Base-by-base conservation (phyloP, 768 basidiomycete genomes). In the Suillus fuscotomentosus region DNA sequence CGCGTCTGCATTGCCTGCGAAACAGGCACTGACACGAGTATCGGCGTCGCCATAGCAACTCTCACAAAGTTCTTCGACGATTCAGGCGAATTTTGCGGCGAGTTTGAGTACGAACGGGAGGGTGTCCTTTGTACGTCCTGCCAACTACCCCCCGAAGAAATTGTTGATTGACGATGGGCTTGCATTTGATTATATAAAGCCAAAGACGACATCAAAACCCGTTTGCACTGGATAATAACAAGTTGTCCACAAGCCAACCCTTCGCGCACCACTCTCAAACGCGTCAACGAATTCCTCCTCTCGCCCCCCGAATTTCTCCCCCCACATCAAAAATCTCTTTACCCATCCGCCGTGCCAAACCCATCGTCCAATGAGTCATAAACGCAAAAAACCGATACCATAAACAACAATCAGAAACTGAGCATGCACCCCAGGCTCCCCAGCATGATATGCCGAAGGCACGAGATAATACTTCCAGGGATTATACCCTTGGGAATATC, bases 201-300 rank as follows among this genome's bases (percentile, higher is more conserved):
- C 67, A 97, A 97, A 73, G 75, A 80, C 22, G 76, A 82, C 14
- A 86, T 98, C 66, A 85, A 86, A 13, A 88, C 80, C 14, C 83
- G 94, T 20, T 80, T 98, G 42, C 89, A 98, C 72, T 94, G 92
- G 92, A 86, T 98, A 56, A 90, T 95, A 64, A 81, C 89, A 22
- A 88, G 86, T 67, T 78, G 83, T 60, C 90, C 92, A 6, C 79
- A 81, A 61, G 90, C 88, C 4, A 98, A 97, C 72, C 96, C 97
- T 0, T 88, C 92, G 11, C 84, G 95, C 48, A 82, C 86, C 17
- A 93, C 91, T 10, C 80, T 98, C 65, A 92, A 92, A 74, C 78
- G 88, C 15, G 84, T 92, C 53, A 94, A 95, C 71, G 87, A 90
- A 67, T 91, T 83, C 67, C 74, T 93, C 6, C 82, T 95, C 68